Conservation (phyloP, 2,329 filamentous ascomycete genomes). For the Ophiostoma sp. region DNA sequence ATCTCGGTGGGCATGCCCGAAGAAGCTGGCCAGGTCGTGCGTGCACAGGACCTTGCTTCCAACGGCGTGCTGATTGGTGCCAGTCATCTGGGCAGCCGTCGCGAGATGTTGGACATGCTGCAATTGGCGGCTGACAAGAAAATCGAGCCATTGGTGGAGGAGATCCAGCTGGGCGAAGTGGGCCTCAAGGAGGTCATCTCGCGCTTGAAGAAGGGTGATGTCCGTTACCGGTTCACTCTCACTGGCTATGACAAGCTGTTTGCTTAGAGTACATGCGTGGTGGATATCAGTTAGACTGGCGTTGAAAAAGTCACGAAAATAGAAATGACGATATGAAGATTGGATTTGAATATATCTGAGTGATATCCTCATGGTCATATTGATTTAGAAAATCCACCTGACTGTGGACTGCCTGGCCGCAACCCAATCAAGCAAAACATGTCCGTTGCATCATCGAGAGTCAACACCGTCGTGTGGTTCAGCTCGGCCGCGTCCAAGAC, state of each 20-base stretch:
- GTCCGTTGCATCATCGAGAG: constrained; percentile 54
- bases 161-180: constrained; percentile 70
- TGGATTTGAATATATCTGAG: no score
- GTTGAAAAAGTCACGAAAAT: no score
- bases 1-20: constrained; percentile 79
- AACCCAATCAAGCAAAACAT: constrained; percentile 70
- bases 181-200: constrained; percentile 56
- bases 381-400: no score
- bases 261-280: constrained; percentile 45
- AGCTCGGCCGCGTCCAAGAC: constrained; percentile 79
- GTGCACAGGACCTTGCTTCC: neutral
- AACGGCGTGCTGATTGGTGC: constrained; percentile 4
- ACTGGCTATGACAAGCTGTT: constrained; percentile 70
- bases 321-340: no score
- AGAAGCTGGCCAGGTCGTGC: constrained; percentile 66
- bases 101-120: constrained; percentile 71
- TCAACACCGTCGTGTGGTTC: constrained; percentile 57
- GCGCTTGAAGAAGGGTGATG: constrained; percentile 68
- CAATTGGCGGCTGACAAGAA: constrained; percentile 68
- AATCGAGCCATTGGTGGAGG: constrained; percentile 69
- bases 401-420: constrained; percentile 45
- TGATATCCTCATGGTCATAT: no score
- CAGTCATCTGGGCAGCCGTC: constrained; percentile 37
- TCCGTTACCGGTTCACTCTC: constrained; percentile 77
- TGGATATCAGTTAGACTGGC: neutral